Base-by-base conservation (phyloP, 768 basidiomycete species). In the Dentipellis fragilis region DNA sequence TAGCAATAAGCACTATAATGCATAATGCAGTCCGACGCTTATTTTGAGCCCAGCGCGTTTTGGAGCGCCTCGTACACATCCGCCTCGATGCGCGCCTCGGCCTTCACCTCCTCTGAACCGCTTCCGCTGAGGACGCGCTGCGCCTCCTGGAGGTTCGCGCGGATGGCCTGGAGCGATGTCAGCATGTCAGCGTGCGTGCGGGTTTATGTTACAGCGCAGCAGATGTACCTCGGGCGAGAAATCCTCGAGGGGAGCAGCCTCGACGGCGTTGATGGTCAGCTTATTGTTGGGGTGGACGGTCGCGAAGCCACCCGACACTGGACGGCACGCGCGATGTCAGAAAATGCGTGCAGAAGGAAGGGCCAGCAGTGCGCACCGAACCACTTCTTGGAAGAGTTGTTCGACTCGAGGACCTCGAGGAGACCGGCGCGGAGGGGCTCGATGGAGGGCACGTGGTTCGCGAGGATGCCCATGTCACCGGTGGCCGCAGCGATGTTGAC, bases 401-500 rank as follows among this genome's bases (percentile, higher is more conserved):
- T 78, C 10, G 83, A 73, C 74, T 97, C 95, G 61, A 98, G 82
- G 63, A 99, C 87, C 72, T 99, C 96, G 53, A 99, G 77, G 56
- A 98, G 78, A 68, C 96, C 96, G 42, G 96, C 88, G 67, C 90
- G 89, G 54, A 99, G 79, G 49, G 95, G 80, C 71, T 99, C 96
- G 57, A 98, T 88, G n/a, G 93, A 89, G 34, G 96, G 87, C 54
- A 97, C 93, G 73, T 99, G 96, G 80, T 95, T 96, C 64, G 95
- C 92, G 58, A 99, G 85, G 65, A 99, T 90, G 78, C 96, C 96
- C 93, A 98, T 97, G 73, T 97, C 94, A 66, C 96, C 96, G 3
- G 91, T 85, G 54, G 85, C 90, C 40, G 93, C 96, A 37, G 93
- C 75, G 64, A 97, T 75, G 75, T 97, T 97, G 63, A 99, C 95